These are phyloP conservation scores for Astrocystis sublimbata DNA, from an alignment of 495 filamentous ascomycete genomes.

Conservation along the genomic window DNA sequence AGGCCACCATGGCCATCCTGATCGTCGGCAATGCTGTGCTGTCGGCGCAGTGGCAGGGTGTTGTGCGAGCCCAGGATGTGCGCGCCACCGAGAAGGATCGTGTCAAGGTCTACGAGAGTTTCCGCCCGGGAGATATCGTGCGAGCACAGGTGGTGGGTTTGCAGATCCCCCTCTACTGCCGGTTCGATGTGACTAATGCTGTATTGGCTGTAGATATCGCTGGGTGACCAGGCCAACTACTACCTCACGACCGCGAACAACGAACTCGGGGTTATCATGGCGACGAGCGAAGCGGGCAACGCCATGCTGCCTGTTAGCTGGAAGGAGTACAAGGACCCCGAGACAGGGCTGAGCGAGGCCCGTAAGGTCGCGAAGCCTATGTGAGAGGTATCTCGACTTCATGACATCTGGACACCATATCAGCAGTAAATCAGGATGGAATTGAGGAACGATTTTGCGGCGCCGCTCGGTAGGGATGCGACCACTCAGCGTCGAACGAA, in stretches of 20 bases:
- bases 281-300: constrained; percentile 83
- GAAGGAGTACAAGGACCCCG: constrained; percentile 87
- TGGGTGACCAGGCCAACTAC: constrained; percentile 92
- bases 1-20: constrained; percentile 80
- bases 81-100: constrained; percentile 93
- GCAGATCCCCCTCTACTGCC: neutral
- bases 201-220: constrained; percentile 59
- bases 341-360: constrained; percentile 73
- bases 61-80: constrained; percentile 81
- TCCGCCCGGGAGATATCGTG: constrained; percentile 91
- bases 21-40: constrained; percentile 66
- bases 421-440: neutral
- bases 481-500: neutral
- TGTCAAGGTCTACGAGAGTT: constrained; percentile 86
- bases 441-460: neutral
- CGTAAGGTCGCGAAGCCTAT: constrained; percentile 95
- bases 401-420: neutral
- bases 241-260: constrained; percentile 89
- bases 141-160: constrained; percentile 75
- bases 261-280: constrained; percentile 92
- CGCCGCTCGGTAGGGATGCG: neutral
- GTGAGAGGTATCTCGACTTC: constrained; percentile 46
- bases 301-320: constrained; percentile 90
- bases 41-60: constrained; percentile 62
- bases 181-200: neutral